Evolutionary conservation across 2,329 filamentous ascomycete genomes (phyloP).

Genomic region (Domatiomyces globalis): DNA sequence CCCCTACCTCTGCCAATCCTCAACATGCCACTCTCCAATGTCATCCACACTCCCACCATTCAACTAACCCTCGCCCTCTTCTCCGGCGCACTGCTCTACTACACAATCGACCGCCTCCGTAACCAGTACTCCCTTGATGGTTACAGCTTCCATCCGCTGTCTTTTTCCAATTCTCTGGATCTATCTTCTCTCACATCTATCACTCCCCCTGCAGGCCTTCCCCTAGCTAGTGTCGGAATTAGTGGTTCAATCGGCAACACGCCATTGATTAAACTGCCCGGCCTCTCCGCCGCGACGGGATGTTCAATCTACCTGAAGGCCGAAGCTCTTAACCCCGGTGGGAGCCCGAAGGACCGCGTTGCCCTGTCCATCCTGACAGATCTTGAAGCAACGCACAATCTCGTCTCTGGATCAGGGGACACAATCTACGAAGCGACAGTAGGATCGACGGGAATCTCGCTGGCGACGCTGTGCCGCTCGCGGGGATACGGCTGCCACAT

Average conservation of each 20-base stretch:
- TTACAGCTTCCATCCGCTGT: too few relatives aligned
- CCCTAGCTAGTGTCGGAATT: constrained; percentile 42
- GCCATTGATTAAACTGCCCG: constrained; percentile 71
- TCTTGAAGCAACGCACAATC: constrained; percentile 63
- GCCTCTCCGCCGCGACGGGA: constrained; percentile 71
- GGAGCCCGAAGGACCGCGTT: constrained; percentile 88
- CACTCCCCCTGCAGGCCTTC: neutral
- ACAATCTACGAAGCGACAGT: constrained; percentile 97
- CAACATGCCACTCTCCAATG: neutral
- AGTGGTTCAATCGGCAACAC: constrained; percentile 90
- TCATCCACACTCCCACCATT: neutral
- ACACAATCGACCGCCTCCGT: too few relatives aligned
- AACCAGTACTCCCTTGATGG: too few relatives aligned
- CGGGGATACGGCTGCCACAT: constrained; percentile 87
- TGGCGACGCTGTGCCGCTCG: constrained; percentile 77
- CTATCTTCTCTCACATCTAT: too few relatives aligned
- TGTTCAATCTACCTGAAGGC: constrained; percentile 86
- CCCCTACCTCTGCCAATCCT: neutral
- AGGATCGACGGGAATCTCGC: constrained; percentile 87
- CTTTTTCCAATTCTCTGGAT: too few relatives aligned
- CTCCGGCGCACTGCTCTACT: neutral
- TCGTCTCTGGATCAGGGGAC: constrained; percentile 70
- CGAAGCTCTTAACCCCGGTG: constrained; percentile 90
- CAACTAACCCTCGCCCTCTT: neutral
- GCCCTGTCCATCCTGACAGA: constrained; percentile 75